phyloP scores from a whole-genome alignment of 768 basidiomycete species.

The Peribolospora kevripleyi region DNA sequence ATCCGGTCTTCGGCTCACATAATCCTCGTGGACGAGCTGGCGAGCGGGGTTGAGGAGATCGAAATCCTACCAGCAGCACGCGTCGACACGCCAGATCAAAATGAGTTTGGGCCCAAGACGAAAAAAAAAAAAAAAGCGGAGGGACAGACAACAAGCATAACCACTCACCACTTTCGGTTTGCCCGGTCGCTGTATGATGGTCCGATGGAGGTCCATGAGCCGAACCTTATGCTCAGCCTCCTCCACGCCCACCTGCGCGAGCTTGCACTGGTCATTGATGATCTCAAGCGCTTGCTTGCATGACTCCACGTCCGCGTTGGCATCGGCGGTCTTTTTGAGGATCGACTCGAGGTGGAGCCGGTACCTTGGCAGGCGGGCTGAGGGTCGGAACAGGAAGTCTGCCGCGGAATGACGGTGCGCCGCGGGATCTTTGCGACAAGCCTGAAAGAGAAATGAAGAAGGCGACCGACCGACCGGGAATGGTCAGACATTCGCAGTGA shows the following conservation, averaged over 20 bases:
- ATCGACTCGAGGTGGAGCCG: slow-evolving; percentile 61
- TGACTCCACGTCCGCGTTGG: slow-evolving; percentile 54
- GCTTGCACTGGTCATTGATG: slow-evolving; percentile 32
- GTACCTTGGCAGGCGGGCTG: slow-evolving; percentile 70
- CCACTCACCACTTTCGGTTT: slow-evolving; percentile 20
- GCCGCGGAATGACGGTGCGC: slow-evolving; percentile 19
- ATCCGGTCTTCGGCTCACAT: slow-evolving; percentile 63
- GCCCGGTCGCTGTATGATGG: slow-evolving; percentile 53
- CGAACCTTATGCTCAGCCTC: slow-evolving; percentile 73
- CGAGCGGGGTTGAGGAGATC: slow-evolving; percentile 64
- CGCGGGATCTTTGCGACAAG: slow-evolving; percentile 40
- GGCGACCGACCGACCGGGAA: not conserved
- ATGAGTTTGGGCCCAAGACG: too few species aligned
- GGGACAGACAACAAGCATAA: too few species aligned
- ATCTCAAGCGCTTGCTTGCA: slow-evolving; percentile 71
- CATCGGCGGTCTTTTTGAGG: slow-evolving; percentile 43
- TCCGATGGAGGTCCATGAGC: slow-evolving; percentile 60
- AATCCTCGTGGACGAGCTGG: slow-evolving; percentile 59
- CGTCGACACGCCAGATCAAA: too few species aligned
- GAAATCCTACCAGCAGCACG: slow-evolving; percentile 36
- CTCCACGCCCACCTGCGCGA: slow-evolving; percentile 44
- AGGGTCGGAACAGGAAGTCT: slow-evolving; percentile 65
- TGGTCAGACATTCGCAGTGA: slow-evolving; percentile 11
- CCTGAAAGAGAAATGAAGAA: not conserved
- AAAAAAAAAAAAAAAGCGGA: too few species aligned